Evolutionary conservation across 2,329 filamentous ascomycete species (phyloP), one percentile per base, ranked within the genome.

Genomic region (Arthrobotrys pseudoclavata): DNA sequence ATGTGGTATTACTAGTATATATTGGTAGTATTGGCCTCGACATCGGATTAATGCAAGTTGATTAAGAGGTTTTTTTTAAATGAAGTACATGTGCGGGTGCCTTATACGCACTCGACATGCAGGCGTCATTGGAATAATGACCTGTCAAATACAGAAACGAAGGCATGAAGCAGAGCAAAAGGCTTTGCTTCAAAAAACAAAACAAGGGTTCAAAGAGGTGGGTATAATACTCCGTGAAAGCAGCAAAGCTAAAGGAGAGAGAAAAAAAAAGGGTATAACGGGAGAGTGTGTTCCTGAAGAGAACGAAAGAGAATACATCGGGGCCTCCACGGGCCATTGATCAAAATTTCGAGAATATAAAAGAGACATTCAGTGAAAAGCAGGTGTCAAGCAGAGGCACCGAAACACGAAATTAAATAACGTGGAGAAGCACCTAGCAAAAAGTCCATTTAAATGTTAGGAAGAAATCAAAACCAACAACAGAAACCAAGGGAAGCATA

Each of bases 141-240:
- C 4, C 29, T 13, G 18, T 2, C 6, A 40, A 55, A 57, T 53
- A 37, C 10, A 7, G 55, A 40, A 60, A 42, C 12, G 31, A 42
- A 40, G 12, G 55, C 55, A n/a, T 7, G 10, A 24, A 24, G 15
- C 42, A 42, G 1, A 22, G 4, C 18, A 55, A 55, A 55, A 20
- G 29, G 6, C 1, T 20, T 31, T 26, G 45, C 47, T n/a, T 26
- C 3, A 24, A 53, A 4, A 22, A 60, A 24, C 24, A 24, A 13
- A 42, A 24, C 26, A 40, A 42, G 26, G 18, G 6, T 24, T 15
- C 40, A 6, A 57, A 60, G 13, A 60, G 10, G 20, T 60, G 55
- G 55, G 55, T 60, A 60, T 60, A 42, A 10, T 42, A 42, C 55
- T 60, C 31, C 34, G 18, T 60, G 22, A 60, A 60, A 40, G 34